phyloP scores from a whole-genome alignment of 306 rosid species.

The Cucumis cinereus region DNA sequence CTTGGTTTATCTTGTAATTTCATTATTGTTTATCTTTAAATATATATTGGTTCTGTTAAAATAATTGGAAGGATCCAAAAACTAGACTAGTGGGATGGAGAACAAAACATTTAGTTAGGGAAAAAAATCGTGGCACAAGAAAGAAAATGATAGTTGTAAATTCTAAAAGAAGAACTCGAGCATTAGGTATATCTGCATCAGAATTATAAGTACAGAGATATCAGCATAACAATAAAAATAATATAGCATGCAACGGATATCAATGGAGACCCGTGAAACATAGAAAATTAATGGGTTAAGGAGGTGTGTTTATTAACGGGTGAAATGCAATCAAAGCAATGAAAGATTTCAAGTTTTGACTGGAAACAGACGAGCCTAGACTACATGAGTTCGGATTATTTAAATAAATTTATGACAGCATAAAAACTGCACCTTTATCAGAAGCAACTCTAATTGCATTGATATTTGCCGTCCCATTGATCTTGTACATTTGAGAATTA shows the following conservation, averaged over 20 bases:
- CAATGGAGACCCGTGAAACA: neutral
- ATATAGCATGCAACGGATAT: neutral
- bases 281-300: neutral
- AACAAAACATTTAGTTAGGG: neutral
- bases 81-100: neutral
- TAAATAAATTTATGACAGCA: neutral
- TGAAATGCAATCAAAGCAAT: neutral
- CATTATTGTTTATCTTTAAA: no score
- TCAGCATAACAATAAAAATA: neutral
- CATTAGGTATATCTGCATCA: neutral
- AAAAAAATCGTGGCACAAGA: neutral
- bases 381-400: neutral
- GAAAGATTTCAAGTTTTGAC: neutral
- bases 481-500: constrained; percentile 84
- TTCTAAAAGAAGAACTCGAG: neutral
- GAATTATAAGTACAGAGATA: neutral
- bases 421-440: constrained; percentile 50
- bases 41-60: no score
- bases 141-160: neutral
- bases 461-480: constrained; percentile 93
- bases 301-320: neutral
- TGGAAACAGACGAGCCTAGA: neutral
- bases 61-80: neutral
- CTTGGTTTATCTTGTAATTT: no score
- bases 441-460: constrained; percentile 90